Conservation (phyloP, 1,139 yeast species). For the Taphrina communis region DNA sequence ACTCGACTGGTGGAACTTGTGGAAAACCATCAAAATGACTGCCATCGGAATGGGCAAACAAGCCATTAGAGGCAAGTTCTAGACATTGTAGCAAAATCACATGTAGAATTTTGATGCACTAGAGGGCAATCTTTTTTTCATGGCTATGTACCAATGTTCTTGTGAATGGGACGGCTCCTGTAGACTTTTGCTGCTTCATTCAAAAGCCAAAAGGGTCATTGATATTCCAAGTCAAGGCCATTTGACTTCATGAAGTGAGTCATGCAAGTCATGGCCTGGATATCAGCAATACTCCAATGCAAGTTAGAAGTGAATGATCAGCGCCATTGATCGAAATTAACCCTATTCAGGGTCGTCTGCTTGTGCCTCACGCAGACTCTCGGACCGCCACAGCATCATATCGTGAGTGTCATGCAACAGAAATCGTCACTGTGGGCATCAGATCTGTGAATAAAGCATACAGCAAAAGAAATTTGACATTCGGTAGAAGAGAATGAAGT, state of each 20-base stretch:
- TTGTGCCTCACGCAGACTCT: not conserved
- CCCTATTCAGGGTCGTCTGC: not conserved
- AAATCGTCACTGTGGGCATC: not conserved
- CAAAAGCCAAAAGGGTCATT: no score
- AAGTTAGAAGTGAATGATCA: no score
- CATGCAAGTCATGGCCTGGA: no score
- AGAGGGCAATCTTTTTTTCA: not conserved
- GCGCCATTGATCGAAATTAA: not conserved
- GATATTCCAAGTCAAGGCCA: no score
- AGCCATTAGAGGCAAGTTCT: constrained; percentile 71
- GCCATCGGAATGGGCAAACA: constrained; percentile 77
- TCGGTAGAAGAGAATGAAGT: not conserved
- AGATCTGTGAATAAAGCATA: no score
- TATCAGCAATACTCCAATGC: not conserved
- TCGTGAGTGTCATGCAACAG: not conserved
- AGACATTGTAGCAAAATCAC: constrained; percentile 41
- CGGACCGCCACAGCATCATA: not conserved
- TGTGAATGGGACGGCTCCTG: no score
- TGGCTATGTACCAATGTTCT: not conserved
- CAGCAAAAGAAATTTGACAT: no score
- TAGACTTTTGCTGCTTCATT: no score
- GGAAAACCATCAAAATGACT: constrained; percentile 72
- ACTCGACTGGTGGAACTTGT: constrained; percentile 71
- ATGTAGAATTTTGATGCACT: not conserved
- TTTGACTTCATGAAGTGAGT: no score